Percentiles rank a stretch among this genome's conserved stretches.
These are phyloP conservation scores for Endothia cerciana DNA, from an alignment of 2,329 filamentous ascomycete genomes.

Conservation along the genomic window DNA sequence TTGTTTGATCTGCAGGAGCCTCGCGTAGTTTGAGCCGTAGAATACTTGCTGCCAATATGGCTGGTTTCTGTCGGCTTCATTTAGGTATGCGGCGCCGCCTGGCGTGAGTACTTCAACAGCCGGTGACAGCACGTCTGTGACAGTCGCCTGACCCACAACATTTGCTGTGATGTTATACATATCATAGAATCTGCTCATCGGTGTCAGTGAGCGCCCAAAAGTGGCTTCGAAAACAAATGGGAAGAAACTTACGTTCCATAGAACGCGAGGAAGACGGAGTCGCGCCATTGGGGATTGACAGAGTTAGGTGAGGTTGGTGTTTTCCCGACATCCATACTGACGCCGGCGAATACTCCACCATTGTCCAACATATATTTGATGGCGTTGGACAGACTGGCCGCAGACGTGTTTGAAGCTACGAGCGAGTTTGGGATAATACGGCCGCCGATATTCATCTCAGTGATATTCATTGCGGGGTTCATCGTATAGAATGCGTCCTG, in stretches of 20 bases:
- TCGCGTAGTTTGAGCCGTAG: slow-evolving; percentile 17
- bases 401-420: not conserved
- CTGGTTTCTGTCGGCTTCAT: slow-evolving; percentile 25
- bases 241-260: slow-evolving; percentile 7
- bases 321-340: slow-evolving; percentile 7
- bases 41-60: slow-evolving; percentile 20
- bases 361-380: not conserved
- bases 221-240: no score
- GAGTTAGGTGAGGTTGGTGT: slow-evolving; percentile 3
- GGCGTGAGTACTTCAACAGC: slow-evolving; percentile 31
- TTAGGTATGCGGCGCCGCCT: slow-evolving; percentile 17
- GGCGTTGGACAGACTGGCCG: not conserved
- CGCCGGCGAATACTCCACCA: slow-evolving; percentile 1
- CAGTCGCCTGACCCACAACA: not conserved
- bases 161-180: slow-evolving; percentile 13
- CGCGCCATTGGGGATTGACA: slow-evolving; percentile 14
- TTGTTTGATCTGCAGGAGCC: slow-evolving; percentile 44
- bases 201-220: not conserved
- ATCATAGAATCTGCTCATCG: slow-evolving; percentile 1
- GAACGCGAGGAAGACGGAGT: slow-evolving; percentile 12
- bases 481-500: slow-evolving; percentile 4
- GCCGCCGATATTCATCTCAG: slow-evolving; percentile 14
- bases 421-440: slow-evolving; percentile 13
- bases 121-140: slow-evolving; percentile 16
- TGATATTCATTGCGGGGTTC: slow-evolving; percentile 9